These are phyloP conservation scores for Penicillium griseofulvum DNA, from an alignment of 2,329 filamentous ascomycete species.

Conservation along the genomic window DNA sequence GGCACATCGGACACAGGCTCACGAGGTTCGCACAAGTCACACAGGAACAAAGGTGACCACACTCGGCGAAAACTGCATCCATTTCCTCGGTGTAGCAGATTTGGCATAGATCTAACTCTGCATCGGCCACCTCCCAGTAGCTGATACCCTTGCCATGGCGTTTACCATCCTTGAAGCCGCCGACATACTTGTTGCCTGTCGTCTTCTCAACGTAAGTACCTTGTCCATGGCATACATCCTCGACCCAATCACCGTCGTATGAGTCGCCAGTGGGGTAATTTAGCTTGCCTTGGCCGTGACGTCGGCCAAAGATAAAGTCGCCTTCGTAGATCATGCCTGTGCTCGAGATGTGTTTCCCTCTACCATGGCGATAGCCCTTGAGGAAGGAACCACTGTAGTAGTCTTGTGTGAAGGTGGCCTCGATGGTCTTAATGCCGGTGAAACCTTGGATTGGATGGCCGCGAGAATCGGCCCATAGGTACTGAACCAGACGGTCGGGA, in stretches of 20 bases:
- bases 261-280: slow-evolving; percentile 55
- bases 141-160: slow-evolving; percentile 62
- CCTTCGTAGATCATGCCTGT: slow-evolving; percentile 58
- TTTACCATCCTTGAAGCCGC: slow-evolving; percentile 60
- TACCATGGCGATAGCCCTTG: slow-evolving; percentile 53
- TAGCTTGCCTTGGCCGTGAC: slow-evolving; percentile 58
- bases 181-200: slow-evolving; percentile 61
- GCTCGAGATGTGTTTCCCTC: slow-evolving; percentile 53
- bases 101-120: slow-evolving; percentile 58
- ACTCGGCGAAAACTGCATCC: slow-evolving; percentile 61
- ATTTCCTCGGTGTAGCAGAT: slow-evolving; percentile 63
- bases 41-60: slow-evolving; percentile 63
- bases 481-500: slow-evolving; percentile 42
- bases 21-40: slow-evolving; percentile 58
- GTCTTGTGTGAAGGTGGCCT: slow-evolving; percentile 54
- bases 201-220: slow-evolving; percentile 56
- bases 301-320: slow-evolving; percentile 52
- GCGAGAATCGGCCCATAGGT: slow-evolving; percentile 46
- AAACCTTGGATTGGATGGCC: slow-evolving; percentile 47
- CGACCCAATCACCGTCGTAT: slow-evolving; percentile 48
- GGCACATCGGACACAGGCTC: slow-evolving; percentile 60
- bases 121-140: slow-evolving; percentile 61
- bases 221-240: slow-evolving; percentile 52
- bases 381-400: slow-evolving; percentile 56
- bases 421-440: slow-evolving; percentile 50